Evolutionary conservation across 2,329 filamentous ascomycete species (phyloP).

Genomic region (Claviceps sp.): DNA sequence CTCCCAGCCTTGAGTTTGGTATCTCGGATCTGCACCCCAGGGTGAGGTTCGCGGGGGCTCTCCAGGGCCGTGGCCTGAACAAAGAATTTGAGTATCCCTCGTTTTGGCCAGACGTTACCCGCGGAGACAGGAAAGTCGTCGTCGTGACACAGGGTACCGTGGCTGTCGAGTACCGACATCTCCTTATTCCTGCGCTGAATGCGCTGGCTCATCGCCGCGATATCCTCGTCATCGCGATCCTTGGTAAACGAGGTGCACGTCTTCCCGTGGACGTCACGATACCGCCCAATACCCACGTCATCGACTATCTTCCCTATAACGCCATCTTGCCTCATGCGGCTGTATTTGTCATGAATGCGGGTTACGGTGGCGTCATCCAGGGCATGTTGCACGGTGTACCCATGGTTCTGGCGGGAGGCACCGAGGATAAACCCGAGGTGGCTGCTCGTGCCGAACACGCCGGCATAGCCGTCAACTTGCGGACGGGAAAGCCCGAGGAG

Average conservation of each 20-base stretch:
- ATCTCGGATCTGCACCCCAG: conserved; percentile 22
- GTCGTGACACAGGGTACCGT: conserved; percentile 35
- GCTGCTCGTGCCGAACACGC: conserved; percentile 26
- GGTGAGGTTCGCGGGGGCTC: conserved; percentile 29
- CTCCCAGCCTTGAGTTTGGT: conserved; percentile 25
- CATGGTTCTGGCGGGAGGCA: conserved; percentile 30
- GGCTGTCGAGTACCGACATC: conserved; percentile 22
- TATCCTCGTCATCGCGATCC: conserved; percentile 19
- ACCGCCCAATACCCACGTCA: conserved; percentile 27
- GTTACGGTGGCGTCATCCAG: conserved; percentile 34
- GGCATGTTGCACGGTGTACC: conserved; percentile 31
- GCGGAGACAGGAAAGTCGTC: conserved; percentile 25
- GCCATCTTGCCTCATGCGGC: conserved; percentile 28
- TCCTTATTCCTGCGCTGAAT: conserved; percentile 31
- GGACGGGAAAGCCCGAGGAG: conserved; percentile 18
- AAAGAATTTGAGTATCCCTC: background rate
- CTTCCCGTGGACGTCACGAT: conserved; percentile 15
- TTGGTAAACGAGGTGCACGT: conserved; percentile 14
- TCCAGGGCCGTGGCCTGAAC: conserved; percentile 9
- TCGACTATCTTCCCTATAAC: conserved; percentile 37
- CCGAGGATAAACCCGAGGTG: conserved; percentile 29
- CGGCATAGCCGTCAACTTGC: conserved; percentile 31
- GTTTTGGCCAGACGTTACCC: conserved; percentile 1
- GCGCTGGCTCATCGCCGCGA: conserved; percentile 29
- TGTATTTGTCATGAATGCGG: conserved; percentile 34